A percentile compares a stretch with the other conserved stretches of the same genome.
Evolutionary conservation across 1,284 basidiomycete genomes (phyloP).

Genomic region (Amylostereum areolatum): DNA sequence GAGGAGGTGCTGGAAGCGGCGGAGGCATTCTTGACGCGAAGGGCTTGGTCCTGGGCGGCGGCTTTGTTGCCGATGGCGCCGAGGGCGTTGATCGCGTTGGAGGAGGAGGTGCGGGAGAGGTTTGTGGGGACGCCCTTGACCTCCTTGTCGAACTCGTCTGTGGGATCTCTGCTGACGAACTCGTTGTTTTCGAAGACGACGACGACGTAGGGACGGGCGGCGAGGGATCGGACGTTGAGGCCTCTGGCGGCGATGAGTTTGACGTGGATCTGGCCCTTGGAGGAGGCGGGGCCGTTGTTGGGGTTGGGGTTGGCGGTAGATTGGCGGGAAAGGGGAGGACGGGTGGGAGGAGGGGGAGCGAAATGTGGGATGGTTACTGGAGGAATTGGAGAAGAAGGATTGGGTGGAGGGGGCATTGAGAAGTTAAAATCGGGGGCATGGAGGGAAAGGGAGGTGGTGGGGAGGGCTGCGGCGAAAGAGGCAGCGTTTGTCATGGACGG

Average conservation of each 20-base stretch:
- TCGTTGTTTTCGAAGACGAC: constrained; percentile 99
- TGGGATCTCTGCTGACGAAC: constrained; percentile 91
- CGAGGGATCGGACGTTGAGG: constrained; percentile 67
- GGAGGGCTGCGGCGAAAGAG: constrained; percentile 48
- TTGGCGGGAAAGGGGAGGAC: constrained; percentile 26
- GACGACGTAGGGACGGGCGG: constrained; percentile 88
- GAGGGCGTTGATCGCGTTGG: constrained; percentile 59
- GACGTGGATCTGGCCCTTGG: constrained; percentile 86
- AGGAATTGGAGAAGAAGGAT: constrained; percentile 25
- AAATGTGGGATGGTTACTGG: constrained; percentile 25
- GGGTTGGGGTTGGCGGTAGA: constrained; percentile 18
- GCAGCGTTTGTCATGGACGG: constrained; percentile 32
- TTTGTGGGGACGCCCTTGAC: constrained; percentile 73
- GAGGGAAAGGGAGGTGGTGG: constrained; percentile 70
- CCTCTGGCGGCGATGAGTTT: constrained; percentile 91
- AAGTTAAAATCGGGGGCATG: constrained; percentile 77
- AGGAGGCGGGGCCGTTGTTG: constrained; percentile 23
- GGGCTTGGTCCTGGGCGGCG: constrained; percentile 24
- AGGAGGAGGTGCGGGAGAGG: constrained; percentile 53
- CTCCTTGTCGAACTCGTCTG: constrained; percentile 80
- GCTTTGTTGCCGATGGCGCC: constrained; percentile 62
- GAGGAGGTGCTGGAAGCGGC: constrained; percentile 31
- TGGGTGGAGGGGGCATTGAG: constrained; percentile 45
- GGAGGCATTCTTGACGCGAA: constrained; percentile 28
- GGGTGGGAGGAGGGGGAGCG: constrained; percentile 26